Evolutionary conservation across 495 filamentous ascomycete species (phyloP), one percentile per base, ranked within the genome.

Genomic region (Penicillium goetzii): DNA sequence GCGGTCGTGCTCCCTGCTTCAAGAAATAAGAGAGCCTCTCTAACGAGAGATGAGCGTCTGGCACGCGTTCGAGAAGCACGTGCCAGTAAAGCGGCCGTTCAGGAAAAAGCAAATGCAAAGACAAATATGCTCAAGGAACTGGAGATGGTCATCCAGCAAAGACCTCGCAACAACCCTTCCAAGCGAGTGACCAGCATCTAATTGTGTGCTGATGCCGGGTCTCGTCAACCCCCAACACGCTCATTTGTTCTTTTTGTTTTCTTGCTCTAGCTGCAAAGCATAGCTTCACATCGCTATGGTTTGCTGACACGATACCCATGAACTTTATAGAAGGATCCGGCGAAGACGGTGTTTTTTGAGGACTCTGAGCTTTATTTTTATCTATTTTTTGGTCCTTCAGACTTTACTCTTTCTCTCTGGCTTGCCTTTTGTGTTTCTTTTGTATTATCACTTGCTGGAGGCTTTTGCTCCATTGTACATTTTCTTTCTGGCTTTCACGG

Each of bases 61-160:
- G 82, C 84, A 17, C 94, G 90, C 67, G 94, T 97, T 77, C 91
- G 90, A 64, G 93, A 96, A 74, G 94, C 97, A 34, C 84, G 93
- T 54, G 87, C 85, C 40, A 83, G 81, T 60, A 86, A 88, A 72
- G 90, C 89, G 7, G 78, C 84, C 47, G 78, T 84, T 17, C 83
- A 86, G 54, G 91, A 93, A 61, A 90, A 88, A 66, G 72, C 81
- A 17, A 91, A 97, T 57, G 90, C 92, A 2, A 92, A 86, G 60
- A 90, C 89, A 26, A 88, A 89, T 63, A 94, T 99, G 92, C 82
- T 98, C 66, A 89, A 88, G 69, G 95, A 99, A 72, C 80, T 99
- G 64, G 90, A 97, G 74, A 90, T 89, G 74, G 93, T 92, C 11
- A 93, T 96, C 63, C 92, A 92, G 73, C 80, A 93, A 61, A 79